These are phyloP conservation scores for Dionaea muscipula DNA, from an alignment of 179 eudicot genomes.

Conservation along the genomic window DNA sequence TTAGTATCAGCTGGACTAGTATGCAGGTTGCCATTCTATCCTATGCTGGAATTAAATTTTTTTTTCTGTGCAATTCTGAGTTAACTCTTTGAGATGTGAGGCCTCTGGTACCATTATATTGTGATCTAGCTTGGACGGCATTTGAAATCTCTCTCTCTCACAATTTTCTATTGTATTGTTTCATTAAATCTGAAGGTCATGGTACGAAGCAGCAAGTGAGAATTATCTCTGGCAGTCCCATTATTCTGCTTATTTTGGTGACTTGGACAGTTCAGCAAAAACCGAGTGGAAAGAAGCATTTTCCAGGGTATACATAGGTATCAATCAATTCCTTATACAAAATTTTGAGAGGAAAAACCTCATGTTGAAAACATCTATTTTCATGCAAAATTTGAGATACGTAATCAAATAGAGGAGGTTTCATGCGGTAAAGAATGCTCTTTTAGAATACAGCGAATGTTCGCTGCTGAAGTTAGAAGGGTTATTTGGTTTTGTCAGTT, in stretches of 20 bases:
- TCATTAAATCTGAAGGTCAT: constrained; percentile 35
- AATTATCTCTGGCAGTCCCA: constrained; percentile 51
- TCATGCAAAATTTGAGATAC: constrained; percentile 3
- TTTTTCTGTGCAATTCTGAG: too few species aligned
- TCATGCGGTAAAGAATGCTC: too few species aligned
- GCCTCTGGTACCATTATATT: neutral
- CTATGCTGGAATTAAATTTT: neutral
- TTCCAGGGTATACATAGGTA: too few species aligned
- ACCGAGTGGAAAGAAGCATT: constrained; percentile 9
- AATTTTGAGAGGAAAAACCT: constrained; percentile 5
- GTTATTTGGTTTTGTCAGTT: too few species aligned
- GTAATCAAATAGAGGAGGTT: constrained; percentile 68
- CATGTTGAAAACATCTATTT: constrained; percentile 11
- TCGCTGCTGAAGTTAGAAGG: too few species aligned
- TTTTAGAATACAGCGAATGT: too few species aligned
- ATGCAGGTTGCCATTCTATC: constrained; percentile 47
- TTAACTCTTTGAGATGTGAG: too few species aligned
- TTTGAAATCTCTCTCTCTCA: neutral
- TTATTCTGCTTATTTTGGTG: constrained; percentile 32
- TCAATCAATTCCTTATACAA: too few species aligned
- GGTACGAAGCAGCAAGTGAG: constrained; percentile 66
- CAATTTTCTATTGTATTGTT: too few species aligned
- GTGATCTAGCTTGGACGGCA: neutral
- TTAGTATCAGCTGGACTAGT: constrained; percentile 55
- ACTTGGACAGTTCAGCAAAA: constrained; percentile 12